Base-by-base conservation (phyloP, 495 filamentous ascomycete genomes). In the Acidiella bohemica region DNA sequence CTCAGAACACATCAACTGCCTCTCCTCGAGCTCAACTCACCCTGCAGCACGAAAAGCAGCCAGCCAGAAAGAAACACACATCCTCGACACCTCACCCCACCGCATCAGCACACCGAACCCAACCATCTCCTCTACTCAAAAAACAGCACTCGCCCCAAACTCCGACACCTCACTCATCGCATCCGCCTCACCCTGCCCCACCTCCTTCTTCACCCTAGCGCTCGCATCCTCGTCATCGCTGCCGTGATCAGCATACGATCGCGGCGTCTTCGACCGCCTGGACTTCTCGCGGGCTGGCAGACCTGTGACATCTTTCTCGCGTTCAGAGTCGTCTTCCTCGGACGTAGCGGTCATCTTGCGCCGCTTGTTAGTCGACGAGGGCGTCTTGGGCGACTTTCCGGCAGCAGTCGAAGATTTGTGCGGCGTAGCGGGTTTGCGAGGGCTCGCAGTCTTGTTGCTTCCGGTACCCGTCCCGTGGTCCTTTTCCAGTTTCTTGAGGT, bases 261-360 rank as follows among this genome's bases (percentile, higher is more conserved):
- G 34, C 7, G 30, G 40, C 18, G 40, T 35, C 40, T 42, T 35
- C 3, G 20, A 30, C 6, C 40, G 5, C 14, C 27, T 22, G 2
- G 20, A 9, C 30, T 34, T 42, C 4, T 9, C 21, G 11, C 40
- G 40, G 18, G 1, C n/a, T 3, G 12, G 12, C 3, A 1, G 12
- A 9, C 17, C 12, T 7, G 31, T 30, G 12, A 33, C 18, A 3
- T 27, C 21, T 9, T 6, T 16, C 23, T 46, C 47, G n/a, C n/a
- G 16, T 13, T 38, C 40, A 9, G 37, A 27, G 14, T 41, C 41
- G 32, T 49, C 46, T 13, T 49, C 39, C 6, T 44, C 41, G n/a
- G n/a, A n/a, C n/a, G n/a, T n/a, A n/a, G n/a, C n/a, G 34, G 26
- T 44, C 32, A 36, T 36, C 14, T 2, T 13, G n/a, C 4, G 14